Conservation (phyloP, 306 rosid species). For the Hippophae gyantsensis region DNA sequence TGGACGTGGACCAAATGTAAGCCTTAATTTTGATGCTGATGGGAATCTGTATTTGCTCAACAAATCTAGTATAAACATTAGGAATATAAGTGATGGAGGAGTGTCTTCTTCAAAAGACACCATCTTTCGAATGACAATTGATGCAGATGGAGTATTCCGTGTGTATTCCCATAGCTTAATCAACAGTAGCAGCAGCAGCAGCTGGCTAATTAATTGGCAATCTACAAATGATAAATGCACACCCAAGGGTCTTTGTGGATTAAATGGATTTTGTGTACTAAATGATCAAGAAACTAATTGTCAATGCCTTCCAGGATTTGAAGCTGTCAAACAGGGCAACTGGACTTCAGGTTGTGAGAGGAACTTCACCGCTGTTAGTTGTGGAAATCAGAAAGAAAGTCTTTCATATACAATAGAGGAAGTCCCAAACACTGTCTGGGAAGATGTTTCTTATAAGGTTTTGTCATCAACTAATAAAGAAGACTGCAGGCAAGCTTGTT, state of each 20-base stretch:
- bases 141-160: conserved; percentile 8
- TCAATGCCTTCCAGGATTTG: conserved; percentile 15
- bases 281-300: neutral
- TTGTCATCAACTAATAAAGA: neutral
- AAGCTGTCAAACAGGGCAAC: conserved; percentile 2
- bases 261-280: conserved; percentile 9
- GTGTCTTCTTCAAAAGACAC: neutral
- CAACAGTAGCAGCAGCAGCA: neutral
- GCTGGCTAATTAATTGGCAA: neutral
- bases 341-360: conserved; percentile 16
- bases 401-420: neutral
- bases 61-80: neutral
- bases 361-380: neutral
- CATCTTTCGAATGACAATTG: conserved; percentile 4
- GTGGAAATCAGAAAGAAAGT: conserved; percentile 1
- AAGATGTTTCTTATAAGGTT: neutral
- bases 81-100: neutral
- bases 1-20: neutral
- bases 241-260: conserved; percentile 3
- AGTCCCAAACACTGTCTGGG: neutral
- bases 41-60: conserved; percentile 15
- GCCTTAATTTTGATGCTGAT: conserved; percentile 1
- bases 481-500: conserved; percentile 7
- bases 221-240: neutral
- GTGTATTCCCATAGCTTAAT: conserved; percentile 1